Evolutionary conservation across 2,329 filamentous ascomycete species (phyloP).

Genomic region (Pseudohalonectria lignicola): DNA sequence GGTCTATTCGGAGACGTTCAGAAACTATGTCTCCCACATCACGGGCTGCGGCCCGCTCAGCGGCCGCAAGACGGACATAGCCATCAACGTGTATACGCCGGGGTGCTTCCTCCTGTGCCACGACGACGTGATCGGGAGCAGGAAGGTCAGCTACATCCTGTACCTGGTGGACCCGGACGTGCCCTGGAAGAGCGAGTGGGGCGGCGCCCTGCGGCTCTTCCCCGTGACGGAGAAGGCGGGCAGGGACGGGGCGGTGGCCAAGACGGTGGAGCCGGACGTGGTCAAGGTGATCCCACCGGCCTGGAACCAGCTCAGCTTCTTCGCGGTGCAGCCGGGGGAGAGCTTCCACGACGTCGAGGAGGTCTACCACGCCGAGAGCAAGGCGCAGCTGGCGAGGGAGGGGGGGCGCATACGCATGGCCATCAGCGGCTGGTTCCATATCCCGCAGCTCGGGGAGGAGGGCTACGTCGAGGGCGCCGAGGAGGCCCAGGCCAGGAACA

Average conservation of each 20-base stretch:
- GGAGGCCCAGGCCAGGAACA: constrained; percentile 78
- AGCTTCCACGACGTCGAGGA: constrained; percentile 99
- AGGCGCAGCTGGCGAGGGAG: constrained; percentile 50
- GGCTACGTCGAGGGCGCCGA: constrained; percentile 83
- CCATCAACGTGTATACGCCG: constrained; percentile 95
- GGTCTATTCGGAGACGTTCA: constrained; percentile 82
- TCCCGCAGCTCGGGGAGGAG: constrained; percentile 87
- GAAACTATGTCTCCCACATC: constrained; percentile 77
- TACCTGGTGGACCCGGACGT: constrained; percentile 89
- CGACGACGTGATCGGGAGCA: constrained; percentile 96
- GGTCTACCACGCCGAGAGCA: constrained; percentile 64
- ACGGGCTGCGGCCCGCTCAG: constrained; percentile 80
- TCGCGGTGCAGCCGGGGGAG: constrained; percentile 94
- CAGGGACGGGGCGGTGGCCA: constrained; percentile 62
- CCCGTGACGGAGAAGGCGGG: constrained; percentile 56
- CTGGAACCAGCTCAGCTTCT: constrained; percentile 97
- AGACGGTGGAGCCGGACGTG: constrained; percentile 69
- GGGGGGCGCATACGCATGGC: constrained; percentile 85
- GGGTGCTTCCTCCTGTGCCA: constrained; percentile 94
- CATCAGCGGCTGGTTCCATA: constrained; percentile 98
- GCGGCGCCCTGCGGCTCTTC: constrained; percentile 81
- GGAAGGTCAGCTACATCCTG: constrained; percentile 91
- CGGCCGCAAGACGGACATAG: constrained; percentile 95
- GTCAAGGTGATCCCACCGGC: constrained; percentile 80
- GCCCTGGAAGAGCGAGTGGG: constrained; percentile 86